phyloP scores from a whole-genome alignment of 192 early-diverging fungal genomes.

The Kickxella alabastrina region DNA sequence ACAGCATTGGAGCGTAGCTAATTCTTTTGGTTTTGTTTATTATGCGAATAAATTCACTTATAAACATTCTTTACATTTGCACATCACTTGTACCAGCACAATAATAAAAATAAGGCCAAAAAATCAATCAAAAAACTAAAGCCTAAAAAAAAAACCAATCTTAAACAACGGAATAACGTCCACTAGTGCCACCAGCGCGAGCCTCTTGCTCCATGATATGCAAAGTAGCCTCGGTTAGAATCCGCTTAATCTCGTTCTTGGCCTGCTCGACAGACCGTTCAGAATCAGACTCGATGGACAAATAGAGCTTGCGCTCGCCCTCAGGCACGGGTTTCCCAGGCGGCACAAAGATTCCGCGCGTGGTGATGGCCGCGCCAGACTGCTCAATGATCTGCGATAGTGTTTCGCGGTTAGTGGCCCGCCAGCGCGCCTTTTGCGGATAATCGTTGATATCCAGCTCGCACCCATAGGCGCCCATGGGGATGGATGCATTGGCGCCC shows the following conservation, averaged over 20 bases:
- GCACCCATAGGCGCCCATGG: conserved; percentile 31
- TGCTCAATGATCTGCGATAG: conserved; percentile 90
- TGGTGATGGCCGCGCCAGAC: conserved; percentile 93
- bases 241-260: conserved; percentile 87
- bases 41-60: no score
- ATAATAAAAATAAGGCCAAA: no score
- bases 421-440: conserved; percentile 91
- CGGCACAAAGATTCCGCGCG: conserved; percentile 83
- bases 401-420: conserved; percentile 93
- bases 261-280: conserved; percentile 88
- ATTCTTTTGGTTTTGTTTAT: no score
- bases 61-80: no score
- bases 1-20: no score
- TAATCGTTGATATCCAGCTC: conserved; percentile 99
- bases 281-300: conserved; percentile 93
- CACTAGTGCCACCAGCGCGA: conserved; percentile 47
- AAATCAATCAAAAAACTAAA: no score
- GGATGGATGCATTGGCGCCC: conserved; percentile 2
- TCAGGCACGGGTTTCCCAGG: conserved; percentile 74
- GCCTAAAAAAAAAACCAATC: no score
- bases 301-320: conserved; percentile 86
- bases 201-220: conserved; percentile 67
- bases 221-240: conserved; percentile 83
- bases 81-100: no score
- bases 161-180: conserved; percentile 45